Evolutionary conservation across 352 stramenopile species (phyloP).

Genomic region (Aphanomyces invadans): DNA sequence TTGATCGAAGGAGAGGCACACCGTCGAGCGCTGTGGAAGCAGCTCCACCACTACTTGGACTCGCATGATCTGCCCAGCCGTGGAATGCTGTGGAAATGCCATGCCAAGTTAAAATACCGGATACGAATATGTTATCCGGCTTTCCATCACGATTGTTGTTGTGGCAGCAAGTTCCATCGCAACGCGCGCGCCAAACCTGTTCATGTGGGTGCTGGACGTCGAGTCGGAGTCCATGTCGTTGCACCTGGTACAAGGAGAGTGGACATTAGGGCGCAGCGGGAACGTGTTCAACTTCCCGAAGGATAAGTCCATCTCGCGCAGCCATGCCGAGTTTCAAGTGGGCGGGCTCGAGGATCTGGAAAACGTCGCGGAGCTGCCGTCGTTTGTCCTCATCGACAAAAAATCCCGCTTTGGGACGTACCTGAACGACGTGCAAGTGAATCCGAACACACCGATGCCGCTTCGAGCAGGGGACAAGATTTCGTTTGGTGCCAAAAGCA

Average conservation of each 20-base stretch:
- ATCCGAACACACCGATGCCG: slow-evolving; percentile 32
- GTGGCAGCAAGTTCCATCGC: neutral
- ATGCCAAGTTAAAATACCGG: neutral
- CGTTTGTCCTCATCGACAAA: slow-evolving; percentile 67
- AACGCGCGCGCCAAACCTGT: too few relatives aligned
- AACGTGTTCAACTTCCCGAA: slow-evolving; percentile 80
- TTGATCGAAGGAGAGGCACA: slow-evolving; percentile 55
- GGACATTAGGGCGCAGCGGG: slow-evolving; percentile 73
- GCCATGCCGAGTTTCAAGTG: slow-evolving; percentile 66
- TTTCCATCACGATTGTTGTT: neutral
- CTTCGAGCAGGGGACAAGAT: slow-evolving; percentile 45
- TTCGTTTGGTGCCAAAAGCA: slow-evolving; percentile 78
- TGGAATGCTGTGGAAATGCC: neutral
- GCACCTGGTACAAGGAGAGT: slow-evolving; percentile 63
- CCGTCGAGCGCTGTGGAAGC: slow-evolving; percentile 71
- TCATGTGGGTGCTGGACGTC: slow-evolving; percentile 24
- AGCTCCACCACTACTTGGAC: slow-evolving; percentile 36
- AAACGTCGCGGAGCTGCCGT: slow-evolving; percentile 45
- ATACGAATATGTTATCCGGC: neutral
- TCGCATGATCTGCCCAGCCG: neutral
- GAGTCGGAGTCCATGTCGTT: slow-evolving; percentile 18
- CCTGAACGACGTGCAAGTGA: slow-evolving; percentile 66
- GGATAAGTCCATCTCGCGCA: slow-evolving; percentile 76
- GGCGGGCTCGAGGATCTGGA: slow-evolving; percentile 60
- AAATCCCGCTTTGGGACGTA: slow-evolving; percentile 83